A percentile compares a stretch with the other conserved stretches of the same genome.
phyloP scores from a whole-genome alignment of 345 rosid genomes.

The Eucalyptus victrix region DNA sequence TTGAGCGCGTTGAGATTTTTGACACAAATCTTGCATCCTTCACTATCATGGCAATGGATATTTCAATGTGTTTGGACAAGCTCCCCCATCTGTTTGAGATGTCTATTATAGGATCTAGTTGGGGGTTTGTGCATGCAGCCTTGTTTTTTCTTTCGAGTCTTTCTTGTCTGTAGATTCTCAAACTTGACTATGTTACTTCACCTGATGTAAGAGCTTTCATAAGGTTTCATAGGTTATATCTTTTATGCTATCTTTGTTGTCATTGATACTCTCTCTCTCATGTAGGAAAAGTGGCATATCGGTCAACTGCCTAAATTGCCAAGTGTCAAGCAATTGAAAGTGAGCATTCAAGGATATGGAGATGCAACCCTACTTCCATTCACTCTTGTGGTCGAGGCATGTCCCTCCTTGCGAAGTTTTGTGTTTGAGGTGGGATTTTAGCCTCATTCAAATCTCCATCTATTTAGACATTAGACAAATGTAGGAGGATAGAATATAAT shows the following conservation, averaged over 20 bases:
- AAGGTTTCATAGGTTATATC: neutral
- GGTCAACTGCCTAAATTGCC: neutral
- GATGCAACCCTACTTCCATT: neutral
- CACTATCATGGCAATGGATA: no score
- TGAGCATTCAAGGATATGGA: neutral
- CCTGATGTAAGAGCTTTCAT: neutral
- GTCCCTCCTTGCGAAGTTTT: neutral
- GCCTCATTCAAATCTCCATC: neutral
- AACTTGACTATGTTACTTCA: neutral
- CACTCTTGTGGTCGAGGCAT: neutral
- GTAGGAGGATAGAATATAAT: neutral
- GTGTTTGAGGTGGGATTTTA: neutral
- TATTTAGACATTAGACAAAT: neutral
- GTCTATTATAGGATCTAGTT: neutral
- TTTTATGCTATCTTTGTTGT: neutral
- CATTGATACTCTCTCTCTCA: neutral
- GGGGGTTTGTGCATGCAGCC: neutral
- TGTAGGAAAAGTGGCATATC: neutral
- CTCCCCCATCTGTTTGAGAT: no score
- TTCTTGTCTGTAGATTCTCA: neutral
- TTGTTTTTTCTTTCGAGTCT: neutral
- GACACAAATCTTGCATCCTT: no score
- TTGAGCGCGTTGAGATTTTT: no score
- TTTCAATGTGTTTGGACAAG: no score
- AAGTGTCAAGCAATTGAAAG: neutral